Conservation (phyloP, 129 eudicot genomes). For the Flaveria trinervia region DNA sequence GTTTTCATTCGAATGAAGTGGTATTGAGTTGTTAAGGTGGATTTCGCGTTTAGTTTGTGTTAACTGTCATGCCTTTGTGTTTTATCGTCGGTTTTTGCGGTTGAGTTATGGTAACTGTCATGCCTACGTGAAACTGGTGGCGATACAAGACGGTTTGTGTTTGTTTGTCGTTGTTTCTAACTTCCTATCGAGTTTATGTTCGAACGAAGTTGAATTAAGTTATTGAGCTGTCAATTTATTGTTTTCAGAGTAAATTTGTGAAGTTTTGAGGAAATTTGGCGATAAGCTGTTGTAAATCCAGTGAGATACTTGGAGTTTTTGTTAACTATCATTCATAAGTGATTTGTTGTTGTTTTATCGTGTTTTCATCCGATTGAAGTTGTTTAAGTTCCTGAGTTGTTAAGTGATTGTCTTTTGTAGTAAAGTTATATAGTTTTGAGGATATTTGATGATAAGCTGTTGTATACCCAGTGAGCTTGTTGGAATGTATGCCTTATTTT, state of each 20-base stretch:
- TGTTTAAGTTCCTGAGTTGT: no score
- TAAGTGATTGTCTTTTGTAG: not conserved
- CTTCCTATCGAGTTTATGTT: not conserved
- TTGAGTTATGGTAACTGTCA: no score
- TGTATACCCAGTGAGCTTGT: conserved; percentile 33
- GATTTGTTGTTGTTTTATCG: no score
- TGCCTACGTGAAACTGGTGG: no score
- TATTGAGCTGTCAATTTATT: not conserved
- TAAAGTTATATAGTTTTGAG: conserved; percentile 1
- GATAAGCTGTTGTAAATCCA: conserved; percentile 28
- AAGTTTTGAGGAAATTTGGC: conserved; percentile 5
- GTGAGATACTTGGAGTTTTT: conserved; percentile 23
- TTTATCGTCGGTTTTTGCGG: no score
- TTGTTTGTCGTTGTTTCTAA: not conserved
- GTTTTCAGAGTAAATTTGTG: no score
- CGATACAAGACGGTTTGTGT: not conserved
- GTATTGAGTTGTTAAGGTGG: not conserved
- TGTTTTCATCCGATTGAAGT: no score
- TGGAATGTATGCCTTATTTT: conserved; percentile 1
- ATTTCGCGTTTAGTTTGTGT: no score
- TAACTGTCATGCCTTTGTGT: no score
- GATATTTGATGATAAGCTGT: conserved; percentile 4
- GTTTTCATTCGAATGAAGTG: conserved; percentile 1
- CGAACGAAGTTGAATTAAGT: not conserved
- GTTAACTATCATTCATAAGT: no score